Evolutionary conservation across 2,329 filamentous ascomycete species (phyloP).

Genomic region (Colletotrichum sp.): DNA sequence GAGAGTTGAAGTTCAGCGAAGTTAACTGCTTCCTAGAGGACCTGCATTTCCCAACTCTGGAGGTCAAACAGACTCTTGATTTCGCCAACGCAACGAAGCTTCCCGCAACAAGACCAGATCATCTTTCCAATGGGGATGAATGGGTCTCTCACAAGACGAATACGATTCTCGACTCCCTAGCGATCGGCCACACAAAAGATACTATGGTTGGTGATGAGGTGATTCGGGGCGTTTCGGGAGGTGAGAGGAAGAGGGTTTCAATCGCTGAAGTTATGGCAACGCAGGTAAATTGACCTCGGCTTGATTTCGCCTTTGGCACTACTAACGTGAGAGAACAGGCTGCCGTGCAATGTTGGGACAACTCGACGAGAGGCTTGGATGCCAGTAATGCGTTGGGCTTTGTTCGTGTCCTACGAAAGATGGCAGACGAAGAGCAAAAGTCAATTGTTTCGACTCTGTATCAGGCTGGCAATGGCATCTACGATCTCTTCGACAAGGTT

Average conservation of each 20-base stretch:
- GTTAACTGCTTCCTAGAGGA: slow-evolving; percentile 41
- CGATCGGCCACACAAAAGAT: slow-evolving; percentile 70
- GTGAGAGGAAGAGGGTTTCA: slow-evolving; percentile 75
- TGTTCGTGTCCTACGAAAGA: slow-evolving; percentile 64
- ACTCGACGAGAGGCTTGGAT: slow-evolving; percentile 74
- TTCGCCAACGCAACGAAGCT: slow-evolving; percentile 72
- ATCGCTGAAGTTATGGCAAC: slow-evolving; percentile 69
- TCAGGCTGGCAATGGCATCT: slow-evolving; percentile 72
- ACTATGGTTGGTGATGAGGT: slow-evolving; percentile 74
- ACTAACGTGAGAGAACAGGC: slow-evolving; percentile 49
- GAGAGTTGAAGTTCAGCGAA: not conserved
- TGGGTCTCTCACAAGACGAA: slow-evolving; percentile 29
- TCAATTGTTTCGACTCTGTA: slow-evolving; percentile 73
- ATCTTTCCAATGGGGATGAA: slow-evolving; percentile 20
- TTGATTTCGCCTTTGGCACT: not conserved
- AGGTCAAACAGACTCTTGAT: slow-evolving; percentile 67
- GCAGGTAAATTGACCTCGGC: slow-evolving; percentile 12
- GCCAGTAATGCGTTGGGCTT: slow-evolving; percentile 77
- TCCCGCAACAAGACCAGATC: slow-evolving; percentile 58
- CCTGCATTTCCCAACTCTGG: slow-evolving; percentile 72
- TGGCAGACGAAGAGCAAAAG: slow-evolving; percentile 68
- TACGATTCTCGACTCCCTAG: slow-evolving; percentile 58
- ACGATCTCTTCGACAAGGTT: slow-evolving; percentile 77
- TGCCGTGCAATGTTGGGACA: slow-evolving; percentile 68
- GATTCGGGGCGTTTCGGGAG: slow-evolving; percentile 66